Evolutionary conservation across 176 grass and related monocot species (phyloP).

Genomic region (Rhipidocladum racemiflorum): DNA sequence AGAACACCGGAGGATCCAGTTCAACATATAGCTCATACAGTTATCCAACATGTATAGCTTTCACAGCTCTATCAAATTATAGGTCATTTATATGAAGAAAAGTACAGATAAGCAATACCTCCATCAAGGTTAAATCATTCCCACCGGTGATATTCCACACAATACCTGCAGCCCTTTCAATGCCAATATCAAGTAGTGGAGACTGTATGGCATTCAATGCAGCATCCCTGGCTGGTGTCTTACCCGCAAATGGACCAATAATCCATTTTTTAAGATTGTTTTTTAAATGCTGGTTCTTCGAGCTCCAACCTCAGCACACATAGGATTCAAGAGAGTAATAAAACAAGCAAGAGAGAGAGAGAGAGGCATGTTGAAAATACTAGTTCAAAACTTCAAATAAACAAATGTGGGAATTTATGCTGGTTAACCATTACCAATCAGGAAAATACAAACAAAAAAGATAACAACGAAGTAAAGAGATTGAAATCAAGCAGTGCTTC

Average conservation of each 20-base stretch:
- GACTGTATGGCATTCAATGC: not conserved
- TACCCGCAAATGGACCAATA: not conserved
- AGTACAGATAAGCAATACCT: not conserved
- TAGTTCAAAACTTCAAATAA: not conserved
- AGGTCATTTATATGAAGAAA: not conserved
- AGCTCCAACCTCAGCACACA: not conserved
- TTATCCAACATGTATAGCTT: not conserved
- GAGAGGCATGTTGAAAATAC: not conserved
- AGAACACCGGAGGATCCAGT: not conserved
- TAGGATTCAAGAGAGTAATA: not conserved
- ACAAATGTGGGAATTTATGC: not conserved
- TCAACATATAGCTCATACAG: not conserved
- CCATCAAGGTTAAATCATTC: constrained; percentile 1
- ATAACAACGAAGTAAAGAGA: not conserved
- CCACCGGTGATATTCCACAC: not conserved
- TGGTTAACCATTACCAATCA: not conserved
- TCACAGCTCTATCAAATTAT: not conserved
- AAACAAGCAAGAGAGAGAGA: not conserved
- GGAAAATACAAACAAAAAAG: not conserved
- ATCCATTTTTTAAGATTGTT: constrained; percentile 35
- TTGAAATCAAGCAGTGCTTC: no score
- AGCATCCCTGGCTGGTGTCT: not conserved
- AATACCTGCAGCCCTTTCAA: not conserved
- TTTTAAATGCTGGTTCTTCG: not conserved
- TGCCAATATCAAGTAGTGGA: not conserved